Conservation (phyloP, 2,329 filamentous ascomycete genomes). For the Cadophora luteo-olivacea region DNA sequence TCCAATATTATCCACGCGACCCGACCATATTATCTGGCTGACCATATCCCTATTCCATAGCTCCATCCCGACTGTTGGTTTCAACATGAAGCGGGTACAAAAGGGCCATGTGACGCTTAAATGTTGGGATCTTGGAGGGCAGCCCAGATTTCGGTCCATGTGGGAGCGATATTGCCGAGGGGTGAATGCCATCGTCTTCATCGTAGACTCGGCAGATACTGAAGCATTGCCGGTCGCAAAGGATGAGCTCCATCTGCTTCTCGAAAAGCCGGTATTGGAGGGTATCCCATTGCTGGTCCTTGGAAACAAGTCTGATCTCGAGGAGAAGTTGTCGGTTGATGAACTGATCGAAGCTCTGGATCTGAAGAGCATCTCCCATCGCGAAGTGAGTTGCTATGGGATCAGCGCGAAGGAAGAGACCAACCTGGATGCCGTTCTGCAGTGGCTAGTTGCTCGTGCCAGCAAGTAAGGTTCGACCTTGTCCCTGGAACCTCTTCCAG, state of each 20-base stretch:
- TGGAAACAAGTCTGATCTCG: conserved; percentile 96
- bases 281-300: conserved; percentile 93
- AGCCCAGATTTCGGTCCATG: conserved; percentile 97
- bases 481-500: conserved; percentile 1
- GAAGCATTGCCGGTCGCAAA: conserved; percentile 82
- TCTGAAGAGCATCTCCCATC: conserved; percentile 85
- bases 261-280: conserved; percentile 82
- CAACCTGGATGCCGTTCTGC: conserved; percentile 94
- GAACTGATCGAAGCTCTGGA: conserved; percentile 94
- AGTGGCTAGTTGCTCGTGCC: conserved; percentile 93
- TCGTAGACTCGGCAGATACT: conserved; percentile 93
- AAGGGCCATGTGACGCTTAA: conserved; percentile 98
- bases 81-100: conserved; percentile 98
- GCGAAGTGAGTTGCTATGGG: conserved; percentile 97
- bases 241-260: conserved; percentile 89
- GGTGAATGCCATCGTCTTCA: conserved; percentile 97
- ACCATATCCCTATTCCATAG: conserved; percentile 57
- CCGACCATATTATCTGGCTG: conserved; percentile 42
- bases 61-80: conserved; percentile 97
- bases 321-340: conserved; percentile 89
- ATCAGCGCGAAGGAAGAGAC: conserved; percentile 99
- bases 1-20: conserved; percentile 11
- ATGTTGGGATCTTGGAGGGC: conserved; percentile 98
- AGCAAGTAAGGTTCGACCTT: conserved; percentile 47
- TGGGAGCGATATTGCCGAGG: conserved; percentile 99